A percentile compares a stretch with the other conserved stretches of the same genome.
Evolutionary conservation across 2,329 filamentous ascomycete genomes (phyloP).

Genomic region (Cladosporium phlei): DNA sequence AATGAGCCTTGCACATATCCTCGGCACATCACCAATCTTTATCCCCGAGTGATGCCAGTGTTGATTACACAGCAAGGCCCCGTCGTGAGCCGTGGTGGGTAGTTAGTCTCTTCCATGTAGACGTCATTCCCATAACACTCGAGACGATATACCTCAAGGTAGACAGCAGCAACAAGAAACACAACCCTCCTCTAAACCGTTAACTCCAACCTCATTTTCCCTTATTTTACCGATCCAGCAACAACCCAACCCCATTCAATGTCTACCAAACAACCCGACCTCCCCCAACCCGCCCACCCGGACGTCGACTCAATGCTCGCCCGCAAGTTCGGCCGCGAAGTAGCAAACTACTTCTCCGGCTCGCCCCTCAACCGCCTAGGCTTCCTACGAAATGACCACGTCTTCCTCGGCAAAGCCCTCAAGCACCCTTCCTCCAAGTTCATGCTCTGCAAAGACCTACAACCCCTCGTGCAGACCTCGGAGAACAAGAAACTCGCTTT

Average conservation of each 20-base stretch:
- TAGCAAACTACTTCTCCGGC: slow-evolving; percentile 78
- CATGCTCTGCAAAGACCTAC: slow-evolving; percentile 72
- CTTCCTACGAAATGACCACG: slow-evolving; percentile 66
- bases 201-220: too few relatives aligned
- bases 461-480: slow-evolving; percentile 54
- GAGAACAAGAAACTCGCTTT: slow-evolving; percentile 55
- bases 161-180: too few relatives aligned
- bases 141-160: too few relatives aligned
- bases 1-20: too few relatives aligned
- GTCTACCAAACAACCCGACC: slow-evolving; percentile 35
- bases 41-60: background rate
- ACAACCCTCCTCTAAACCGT: background rate
- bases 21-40: background rate
- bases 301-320: slow-evolving; percentile 65
- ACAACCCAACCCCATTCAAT: background rate
- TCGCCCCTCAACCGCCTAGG: slow-evolving; percentile 73
- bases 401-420: slow-evolving; percentile 66
- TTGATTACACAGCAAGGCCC: slow-evolving; percentile 1
- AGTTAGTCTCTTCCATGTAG: too few relatives aligned
- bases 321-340: slow-evolving; percentile 71
- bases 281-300: slow-evolving; percentile 56
- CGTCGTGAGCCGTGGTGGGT: too few relatives aligned
- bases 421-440: slow-evolving; percentile 64
- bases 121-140: too few relatives aligned
- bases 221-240: background rate